These are phyloP conservation scores for Galerina marginata DNA, from an alignment of 768 basidiomycete species.

Conservation along the genomic window DNA sequence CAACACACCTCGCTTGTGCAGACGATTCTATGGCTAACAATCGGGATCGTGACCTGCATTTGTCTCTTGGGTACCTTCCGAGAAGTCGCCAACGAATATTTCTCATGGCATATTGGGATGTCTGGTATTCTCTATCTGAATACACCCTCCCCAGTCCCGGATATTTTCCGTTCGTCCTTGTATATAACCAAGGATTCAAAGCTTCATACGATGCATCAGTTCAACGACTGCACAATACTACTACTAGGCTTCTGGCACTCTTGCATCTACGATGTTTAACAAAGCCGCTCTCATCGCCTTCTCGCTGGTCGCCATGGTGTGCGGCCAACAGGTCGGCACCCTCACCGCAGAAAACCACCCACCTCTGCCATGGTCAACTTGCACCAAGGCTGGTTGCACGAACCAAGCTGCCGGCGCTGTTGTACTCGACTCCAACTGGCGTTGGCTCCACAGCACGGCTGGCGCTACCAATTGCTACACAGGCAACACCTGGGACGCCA, in stretches of 20 bases:
- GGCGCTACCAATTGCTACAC: conserved; percentile 55
- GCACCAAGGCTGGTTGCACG: conserved; percentile 47
- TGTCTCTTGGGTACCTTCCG: background rate
- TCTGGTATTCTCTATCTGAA: background rate
- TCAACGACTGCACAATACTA: conserved; percentile 21
- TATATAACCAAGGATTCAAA: conserved; percentile 22
- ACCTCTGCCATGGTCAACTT: conserved; percentile 46
- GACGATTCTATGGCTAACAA: too few species aligned
- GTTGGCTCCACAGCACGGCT: conserved; percentile 48
- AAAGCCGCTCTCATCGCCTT: conserved; percentile 38
- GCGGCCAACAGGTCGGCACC: conserved; percentile 57
- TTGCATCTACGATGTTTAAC: conserved; percentile 36
- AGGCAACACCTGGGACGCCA: conserved; percentile 59
- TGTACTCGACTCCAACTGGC: conserved; percentile 59
- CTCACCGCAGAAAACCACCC: conserved; percentile 54
- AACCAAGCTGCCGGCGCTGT: conserved; percentile 36
- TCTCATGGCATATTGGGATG: background rate
- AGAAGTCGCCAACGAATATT: conserved; percentile 1
- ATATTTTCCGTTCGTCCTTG: conserved; percentile 24
- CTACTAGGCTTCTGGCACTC: conserved; percentile 17
- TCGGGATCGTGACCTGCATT: background rate
- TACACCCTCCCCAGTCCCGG: conserved; percentile 21
- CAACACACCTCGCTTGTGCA: too few species aligned
- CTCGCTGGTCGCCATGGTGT: conserved; percentile 40
- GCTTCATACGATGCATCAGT: conserved; percentile 20